phyloP scores from a whole-genome alignment of 495 filamentous ascomycete species.

The Clavariopsis aquatica region DNA sequence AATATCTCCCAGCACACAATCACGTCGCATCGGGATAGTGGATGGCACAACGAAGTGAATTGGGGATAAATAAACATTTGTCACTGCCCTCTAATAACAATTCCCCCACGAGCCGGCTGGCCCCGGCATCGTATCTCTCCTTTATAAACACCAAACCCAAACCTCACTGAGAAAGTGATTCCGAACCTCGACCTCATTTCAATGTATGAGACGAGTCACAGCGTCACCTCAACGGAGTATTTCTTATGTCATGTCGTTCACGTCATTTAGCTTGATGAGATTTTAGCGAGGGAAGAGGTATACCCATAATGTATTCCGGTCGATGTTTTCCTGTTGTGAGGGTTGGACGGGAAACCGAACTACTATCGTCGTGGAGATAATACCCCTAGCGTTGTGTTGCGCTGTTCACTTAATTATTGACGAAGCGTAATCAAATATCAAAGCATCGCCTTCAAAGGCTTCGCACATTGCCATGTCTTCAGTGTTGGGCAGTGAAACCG shows the following conservation, averaged over 20 bases:
- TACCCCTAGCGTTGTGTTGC: constrained; percentile 9
- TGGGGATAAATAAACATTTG: constrained; percentile 32
- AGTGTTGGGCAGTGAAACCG: too few species aligned
- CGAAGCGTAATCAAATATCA: constrained; percentile 7
- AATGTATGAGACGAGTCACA: constrained; percentile 26
- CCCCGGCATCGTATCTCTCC: constrained; percentile 14
- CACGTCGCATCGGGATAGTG: constrained; percentile 25
- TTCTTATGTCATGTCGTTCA: constrained; percentile 7
- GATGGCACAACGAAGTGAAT: constrained; percentile 33
- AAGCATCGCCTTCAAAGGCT: constrained; percentile 4
- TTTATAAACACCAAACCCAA: not conserved
- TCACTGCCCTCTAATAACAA: too few species aligned
- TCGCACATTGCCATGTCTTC: not conserved
- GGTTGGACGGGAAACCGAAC: not conserved
- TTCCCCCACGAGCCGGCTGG: constrained; percentile 28
- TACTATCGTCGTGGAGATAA: constrained; percentile 21
- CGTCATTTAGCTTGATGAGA: constrained; percentile 12
- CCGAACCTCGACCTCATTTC: constrained; percentile 32
- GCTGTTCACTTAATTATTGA: not conserved
- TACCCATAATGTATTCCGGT: constrained; percentile 35
- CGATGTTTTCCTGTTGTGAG: constrained; percentile 13
- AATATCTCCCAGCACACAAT: constrained; percentile 35
- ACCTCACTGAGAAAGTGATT: constrained; percentile 38
- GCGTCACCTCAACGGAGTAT: constrained; percentile 29
- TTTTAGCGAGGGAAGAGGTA: constrained; percentile 22